Conservation (phyloP, 2,329 filamentous ascomycete genomes). For the Drechslerella coelobrocha region DNA sequence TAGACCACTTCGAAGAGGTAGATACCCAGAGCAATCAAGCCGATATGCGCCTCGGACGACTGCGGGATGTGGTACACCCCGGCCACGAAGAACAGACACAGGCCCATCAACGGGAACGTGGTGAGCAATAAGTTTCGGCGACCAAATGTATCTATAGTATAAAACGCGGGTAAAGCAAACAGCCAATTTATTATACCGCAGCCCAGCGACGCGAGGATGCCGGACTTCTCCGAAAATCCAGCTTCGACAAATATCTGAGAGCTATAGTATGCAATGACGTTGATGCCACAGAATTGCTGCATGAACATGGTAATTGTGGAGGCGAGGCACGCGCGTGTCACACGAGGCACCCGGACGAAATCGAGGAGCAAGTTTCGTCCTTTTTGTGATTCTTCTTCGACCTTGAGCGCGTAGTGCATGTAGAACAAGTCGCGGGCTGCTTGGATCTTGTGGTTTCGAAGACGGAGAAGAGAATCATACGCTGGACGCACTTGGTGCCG, state of each 20-base stretch:
- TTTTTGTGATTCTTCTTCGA: slow-evolving; percentile 65
- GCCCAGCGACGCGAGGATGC: slow-evolving; percentile 68
- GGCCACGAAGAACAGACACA: slow-evolving; percentile 64
- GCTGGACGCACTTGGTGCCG: slow-evolving; percentile 62
- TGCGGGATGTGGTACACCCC: slow-evolving; percentile 64
- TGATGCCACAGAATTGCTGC: slow-evolving; percentile 65
- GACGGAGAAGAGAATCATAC: slow-evolving; percentile 62
- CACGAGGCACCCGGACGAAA: slow-evolving; percentile 68
- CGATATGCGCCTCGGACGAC: slow-evolving; percentile 54
- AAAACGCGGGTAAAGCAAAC: slow-evolving; percentile 69
- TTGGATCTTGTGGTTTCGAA: slow-evolving; percentile 66
- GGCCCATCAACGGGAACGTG: slow-evolving; percentile 71
- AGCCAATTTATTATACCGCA: slow-evolving; percentile 72
- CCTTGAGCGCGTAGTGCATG: slow-evolving; percentile 69
- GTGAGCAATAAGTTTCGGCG: slow-evolving; percentile 69
- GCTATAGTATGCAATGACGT: slow-evolving; percentile 68
- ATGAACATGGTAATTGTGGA: slow-evolving; percentile 72
- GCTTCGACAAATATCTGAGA: slow-evolving; percentile 68
- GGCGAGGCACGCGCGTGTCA: slow-evolving; percentile 68
- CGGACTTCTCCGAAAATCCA: slow-evolving; percentile 63
- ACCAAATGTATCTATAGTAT: slow-evolving; percentile 73
- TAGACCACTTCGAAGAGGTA: slow-evolving; percentile 64
- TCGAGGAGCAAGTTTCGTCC: slow-evolving; percentile 65
- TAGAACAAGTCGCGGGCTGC: slow-evolving; percentile 70
- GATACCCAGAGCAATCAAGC: slow-evolving; percentile 62